Conservation (phyloP, 2,329 filamentous ascomycete species). For the Penicillium sp. region DNA sequence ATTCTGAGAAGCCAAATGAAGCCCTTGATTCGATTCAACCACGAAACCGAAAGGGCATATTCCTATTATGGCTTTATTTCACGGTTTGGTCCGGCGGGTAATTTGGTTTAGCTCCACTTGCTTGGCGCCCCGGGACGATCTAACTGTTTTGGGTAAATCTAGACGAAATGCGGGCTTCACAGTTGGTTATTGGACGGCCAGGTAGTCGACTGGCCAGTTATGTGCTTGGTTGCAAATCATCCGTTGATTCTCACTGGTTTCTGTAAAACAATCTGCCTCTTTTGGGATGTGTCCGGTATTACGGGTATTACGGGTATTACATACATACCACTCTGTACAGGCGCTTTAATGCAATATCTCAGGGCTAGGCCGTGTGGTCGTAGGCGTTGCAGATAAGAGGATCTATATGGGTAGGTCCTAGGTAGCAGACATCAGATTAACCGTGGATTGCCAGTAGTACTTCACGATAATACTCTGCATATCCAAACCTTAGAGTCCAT, state of each 20-base stretch:
- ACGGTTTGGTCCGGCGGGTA: not conserved
- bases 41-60: not conserved
- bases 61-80: constrained; percentile 2
- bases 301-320: not conserved
- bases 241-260: not conserved
- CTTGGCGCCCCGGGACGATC: not conserved
- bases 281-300: not conserved
- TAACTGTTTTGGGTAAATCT: constrained; percentile 1
- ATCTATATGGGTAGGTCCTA: not conserved
- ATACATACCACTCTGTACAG: not conserved
- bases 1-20: not conserved
- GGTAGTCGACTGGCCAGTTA: not conserved
- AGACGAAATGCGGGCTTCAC: not conserved
- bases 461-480: too few species aligned
- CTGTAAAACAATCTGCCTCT: not conserved
- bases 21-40: not conserved
- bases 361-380: not conserved
- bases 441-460: too few species aligned
- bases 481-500: too few species aligned
- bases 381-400: too few species aligned
- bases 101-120: not conserved
- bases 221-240: constrained; percentile 1
- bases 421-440: not conserved
- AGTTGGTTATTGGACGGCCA: not conserved
- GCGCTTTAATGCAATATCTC: not conserved